These are phyloP conservation scores for Kluyveromyces sp. DNA, from an alignment of 1,139 yeast genomes.

Conservation along the genomic window DNA sequence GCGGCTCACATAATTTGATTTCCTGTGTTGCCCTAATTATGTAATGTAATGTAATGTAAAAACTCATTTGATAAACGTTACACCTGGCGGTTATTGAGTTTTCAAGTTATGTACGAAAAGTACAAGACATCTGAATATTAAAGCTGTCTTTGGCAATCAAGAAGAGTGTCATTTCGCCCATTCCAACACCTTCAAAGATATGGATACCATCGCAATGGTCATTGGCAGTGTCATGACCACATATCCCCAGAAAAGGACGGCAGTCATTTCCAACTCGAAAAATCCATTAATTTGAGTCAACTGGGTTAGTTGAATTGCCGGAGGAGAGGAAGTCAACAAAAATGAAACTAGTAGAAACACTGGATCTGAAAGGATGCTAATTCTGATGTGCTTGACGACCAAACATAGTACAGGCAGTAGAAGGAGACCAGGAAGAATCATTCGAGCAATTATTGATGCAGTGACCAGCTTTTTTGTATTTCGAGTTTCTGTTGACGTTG, in stretches of 20 bases:
- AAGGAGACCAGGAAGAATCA: slow-evolving; percentile 66
- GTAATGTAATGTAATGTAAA: too few species aligned
- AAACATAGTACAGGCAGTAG: slow-evolving; percentile 63
- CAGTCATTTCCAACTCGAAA: slow-evolving; percentile 77
- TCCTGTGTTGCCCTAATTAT: not conserved
- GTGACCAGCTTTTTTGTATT: slow-evolving; percentile 53
- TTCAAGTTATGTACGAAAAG: not conserved
- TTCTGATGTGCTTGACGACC: slow-evolving; percentile 51
- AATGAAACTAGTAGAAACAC: slow-evolving; percentile 72
- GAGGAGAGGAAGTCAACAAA: slow-evolving; percentile 70
- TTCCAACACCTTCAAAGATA: slow-evolving; percentile 1
- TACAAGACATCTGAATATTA: not conserved
- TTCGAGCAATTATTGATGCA: slow-evolving; percentile 65
- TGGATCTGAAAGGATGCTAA: slow-evolving; percentile 77
- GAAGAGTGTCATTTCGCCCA: slow-evolving; percentile 2
- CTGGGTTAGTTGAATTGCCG: slow-evolving; percentile 78
- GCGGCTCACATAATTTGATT: too few species aligned
- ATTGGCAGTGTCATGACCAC: slow-evolving; percentile 66
- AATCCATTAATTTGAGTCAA: slow-evolving; percentile 72
- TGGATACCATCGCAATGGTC: slow-evolving; percentile 4
- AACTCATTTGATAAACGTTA: not conserved
- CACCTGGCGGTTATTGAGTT: not conserved
- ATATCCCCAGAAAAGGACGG: slow-evolving; percentile 83
- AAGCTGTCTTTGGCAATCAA: too few species aligned
- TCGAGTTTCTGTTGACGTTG: slow-evolving; percentile 50